Conservation (phyloP, 768 basidiomycete genomes). For the Paxillus ammoniavirescens region DNA sequence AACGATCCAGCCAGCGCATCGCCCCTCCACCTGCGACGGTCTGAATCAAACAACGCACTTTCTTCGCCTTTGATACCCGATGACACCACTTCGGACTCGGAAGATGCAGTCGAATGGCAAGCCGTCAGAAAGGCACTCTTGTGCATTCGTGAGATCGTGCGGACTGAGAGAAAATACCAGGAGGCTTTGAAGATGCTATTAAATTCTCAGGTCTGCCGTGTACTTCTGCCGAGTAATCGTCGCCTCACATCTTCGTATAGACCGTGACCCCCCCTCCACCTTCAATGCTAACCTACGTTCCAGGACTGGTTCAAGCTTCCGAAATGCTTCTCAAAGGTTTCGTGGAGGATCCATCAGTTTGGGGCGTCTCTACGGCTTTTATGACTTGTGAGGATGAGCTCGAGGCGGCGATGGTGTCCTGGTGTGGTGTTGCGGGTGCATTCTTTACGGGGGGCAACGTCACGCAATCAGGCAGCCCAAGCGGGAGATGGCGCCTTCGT, state of each 20-base stretch:
- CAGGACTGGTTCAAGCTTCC: slow-evolving; percentile 49
- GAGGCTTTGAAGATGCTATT: slow-evolving; percentile 36
- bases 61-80: slow-evolving; percentile 4
- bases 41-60: background rate
- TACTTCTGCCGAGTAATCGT: background rate
- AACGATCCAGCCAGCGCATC: background rate
- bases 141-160: slow-evolving; percentile 47
- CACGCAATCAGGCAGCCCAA: slow-evolving; percentile 7
- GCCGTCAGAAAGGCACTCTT: slow-evolving; percentile 40
- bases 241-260: slow-evolving; percentile 20
- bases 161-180: slow-evolving; percentile 46
- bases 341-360: slow-evolving; percentile 61
- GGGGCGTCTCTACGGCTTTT: slow-evolving; percentile 63
- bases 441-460: slow-evolving; percentile 37
- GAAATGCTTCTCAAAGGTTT: slow-evolving; percentile 49
- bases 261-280: slow-evolving; percentile 45
- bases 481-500: slow-evolving; percentile 23
- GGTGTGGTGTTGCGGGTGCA: slow-evolving; percentile 34
- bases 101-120: slow-evolving; percentile 34
- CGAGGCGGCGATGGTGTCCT: slow-evolving; percentile 55
- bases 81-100: slow-evolving; percentile 9
- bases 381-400: slow-evolving; percentile 50
- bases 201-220: slow-evolving; percentile 32
- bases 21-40: background rate
- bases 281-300: slow-evolving; percentile 51